Base-by-base conservation (phyloP, 257 asterid species). In the Gentiana macrophylla region DNA sequence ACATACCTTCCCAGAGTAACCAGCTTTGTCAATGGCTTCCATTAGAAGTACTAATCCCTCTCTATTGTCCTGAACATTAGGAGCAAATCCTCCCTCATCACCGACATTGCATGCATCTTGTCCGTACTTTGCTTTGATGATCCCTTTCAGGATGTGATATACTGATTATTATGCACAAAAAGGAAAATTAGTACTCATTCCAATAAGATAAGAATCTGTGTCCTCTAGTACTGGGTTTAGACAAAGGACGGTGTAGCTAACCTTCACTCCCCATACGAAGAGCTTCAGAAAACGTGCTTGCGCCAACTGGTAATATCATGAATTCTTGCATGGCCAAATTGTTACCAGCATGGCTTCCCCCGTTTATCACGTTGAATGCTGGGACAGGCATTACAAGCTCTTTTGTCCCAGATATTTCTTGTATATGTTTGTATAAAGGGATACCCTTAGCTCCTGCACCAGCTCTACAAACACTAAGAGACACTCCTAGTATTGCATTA, bases 81-180 rank as follows among this genome's bases (percentile, higher is more conserved):
- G 98, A 70, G 98, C 98, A 49, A 92, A 88, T 62, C 98, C 98
- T 69, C 98, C 98, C 72, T 92, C 98, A 62, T 92, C 98, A 44
- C 98, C 98, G 1, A 92, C 98, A 64, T 92, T 92, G 81, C 98
- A 92, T 32, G 98, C 98, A 77, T 92, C 98, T 77, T 92, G 98
- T 46, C 98, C 98, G 37, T 92, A 92, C 70, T 92, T 92, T 33
- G 94, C 80, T 72, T 92, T 92, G 77, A 92, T 92, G 52, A 92
- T 87, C 70, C 98, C 98, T 79, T 92, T 92, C 52, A 92, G 74
- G 36, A 61, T 75, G 75, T 92, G 98, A 65, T 92, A 92, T 61
- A 92, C 98, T 87, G 95, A 69, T 52, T 46, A 13, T 35, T 58
- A 46, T 15, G 15, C 38, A 12, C 38, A 6, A 36, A 57, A 33